A percentile compares a stretch with the other conserved stretches of the same genome.
Evolutionary conservation across 192 early-diverging fungal genomes (phyloP).

Genomic region (Entomortierella lignicola): DNA sequence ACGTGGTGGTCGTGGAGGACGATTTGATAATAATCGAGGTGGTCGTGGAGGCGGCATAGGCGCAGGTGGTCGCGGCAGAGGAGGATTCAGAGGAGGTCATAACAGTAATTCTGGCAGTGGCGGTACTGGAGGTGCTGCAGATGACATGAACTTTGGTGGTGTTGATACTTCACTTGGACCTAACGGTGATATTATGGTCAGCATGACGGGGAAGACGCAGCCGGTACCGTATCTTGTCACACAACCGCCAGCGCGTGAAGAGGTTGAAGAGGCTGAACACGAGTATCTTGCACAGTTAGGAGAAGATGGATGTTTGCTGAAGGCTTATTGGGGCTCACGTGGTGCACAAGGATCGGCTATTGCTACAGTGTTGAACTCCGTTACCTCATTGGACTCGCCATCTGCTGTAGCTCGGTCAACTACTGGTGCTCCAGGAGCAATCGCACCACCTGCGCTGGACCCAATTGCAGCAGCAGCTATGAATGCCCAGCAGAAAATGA

Average conservation of each 20-base stretch:
- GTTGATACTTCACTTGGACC: conserved; percentile 2
- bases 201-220: conserved; percentile 43
- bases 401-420: not conserved
- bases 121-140: conserved; percentile 8
- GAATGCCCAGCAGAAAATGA: conserved; percentile 16
- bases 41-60: conserved; percentile 16
- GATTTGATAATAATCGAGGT: conserved; percentile 8
- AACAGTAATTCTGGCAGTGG: conserved; percentile 11
- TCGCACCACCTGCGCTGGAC: not conserved
- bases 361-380: conserved; percentile 28
- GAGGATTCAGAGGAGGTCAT: conserved; percentile 1
- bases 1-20: conserved; percentile 18
- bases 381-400: conserved; percentile 31
- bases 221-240: conserved; percentile 44
- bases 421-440: not conserved
- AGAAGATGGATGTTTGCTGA: conserved; percentile 44
- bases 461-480: conserved; percentile 4
- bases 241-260: conserved; percentile 33
- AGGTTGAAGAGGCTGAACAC: conserved; percentile 32
- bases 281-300: conserved; percentile 36
- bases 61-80: conserved; percentile 7
- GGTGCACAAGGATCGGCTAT: conserved; percentile 38
- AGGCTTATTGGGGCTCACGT: conserved; percentile 46
- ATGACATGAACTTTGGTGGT: conserved; percentile 23
- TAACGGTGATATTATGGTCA: conserved; percentile 20